A percentile compares a stretch with the other conserved stretches of the same genome.
Evolutionary conservation across 495 filamentous ascomycete species (phyloP).

Genomic region (Neurospora discreta): DNA sequence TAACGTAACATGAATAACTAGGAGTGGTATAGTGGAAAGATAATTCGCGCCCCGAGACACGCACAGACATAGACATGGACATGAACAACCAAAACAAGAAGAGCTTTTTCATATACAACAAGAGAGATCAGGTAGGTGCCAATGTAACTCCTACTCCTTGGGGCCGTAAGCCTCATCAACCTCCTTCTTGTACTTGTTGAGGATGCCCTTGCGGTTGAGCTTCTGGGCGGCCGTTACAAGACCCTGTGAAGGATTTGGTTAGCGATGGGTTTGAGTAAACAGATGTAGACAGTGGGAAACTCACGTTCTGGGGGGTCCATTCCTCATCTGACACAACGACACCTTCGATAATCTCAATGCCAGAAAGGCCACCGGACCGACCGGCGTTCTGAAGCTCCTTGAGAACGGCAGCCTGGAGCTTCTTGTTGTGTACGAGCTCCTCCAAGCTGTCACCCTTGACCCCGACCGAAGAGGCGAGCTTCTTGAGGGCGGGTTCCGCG

Average conservation of each 20-base stretch:
- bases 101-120: not conserved
- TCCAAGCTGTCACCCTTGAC: conserved; percentile 63
- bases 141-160: conserved; percentile 6
- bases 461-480: conserved; percentile 61
- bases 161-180: conserved; percentile 47
- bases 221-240: conserved; percentile 68
- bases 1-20: not conserved
- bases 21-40: not conserved
- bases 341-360: conserved; percentile 87
- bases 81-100: not conserved
- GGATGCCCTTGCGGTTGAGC: conserved; percentile 58
- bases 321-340: conserved; percentile 91
- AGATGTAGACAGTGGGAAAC: conserved; percentile 21
- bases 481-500: conserved; percentile 72
- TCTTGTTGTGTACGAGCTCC: conserved; percentile 71
- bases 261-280: conserved; percentile 8
- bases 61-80: not conserved
- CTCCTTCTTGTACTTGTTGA: conserved; percentile 54
- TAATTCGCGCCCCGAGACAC: not conserved
- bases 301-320: conserved; percentile 94
- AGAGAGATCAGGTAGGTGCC: not conserved
- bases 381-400: conserved; percentile 72
- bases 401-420: conserved; percentile 66
- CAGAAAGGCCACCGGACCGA: conserved; percentile 60
- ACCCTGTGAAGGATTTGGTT: conserved; percentile 32